A percentile compares a stretch with the other conserved stretches of the same genome.
Evolutionary conservation across 345 rosid species (phyloP).

Genomic region (Euclidium syriacum): DNA sequence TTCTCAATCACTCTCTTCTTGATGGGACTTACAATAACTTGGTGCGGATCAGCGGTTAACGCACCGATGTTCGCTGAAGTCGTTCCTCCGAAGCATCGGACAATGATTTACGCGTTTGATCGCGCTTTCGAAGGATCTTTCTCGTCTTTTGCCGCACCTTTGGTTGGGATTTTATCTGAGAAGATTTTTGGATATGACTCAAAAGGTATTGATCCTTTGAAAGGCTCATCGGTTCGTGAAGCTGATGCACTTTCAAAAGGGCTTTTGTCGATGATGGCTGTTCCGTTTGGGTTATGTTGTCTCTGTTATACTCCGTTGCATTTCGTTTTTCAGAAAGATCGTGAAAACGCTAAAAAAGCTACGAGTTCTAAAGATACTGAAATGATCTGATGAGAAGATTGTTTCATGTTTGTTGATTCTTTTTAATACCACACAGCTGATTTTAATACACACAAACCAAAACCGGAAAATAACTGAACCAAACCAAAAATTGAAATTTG

Average conservation of each 20-base stretch:
- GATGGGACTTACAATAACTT: conserved; percentile 90
- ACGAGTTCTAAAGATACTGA: conserved; percentile 50
- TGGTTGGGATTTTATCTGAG: conserved; percentile 94
- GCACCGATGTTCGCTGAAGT: conserved; percentile 97
- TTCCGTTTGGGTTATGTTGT: conserved; percentile 84
- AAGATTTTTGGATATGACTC: conserved; percentile 73
- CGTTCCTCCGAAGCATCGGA: conserved; percentile 79
- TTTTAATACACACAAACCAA: background rate
- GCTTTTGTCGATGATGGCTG: conserved; percentile 83
- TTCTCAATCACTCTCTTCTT: conserved; percentile 58
- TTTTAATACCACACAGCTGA: conserved; percentile 9
- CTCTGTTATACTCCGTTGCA: conserved; percentile 84
- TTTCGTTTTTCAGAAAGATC: conserved; percentile 52
- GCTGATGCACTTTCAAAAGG: conserved; percentile 82
- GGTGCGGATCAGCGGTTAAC: conserved; percentile 83
- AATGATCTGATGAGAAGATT: conserved; percentile 32
- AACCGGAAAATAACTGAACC: background rate
- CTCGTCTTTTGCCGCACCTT: conserved; percentile 90
- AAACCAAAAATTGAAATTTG: background rate
- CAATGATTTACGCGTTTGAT: conserved; percentile 93
- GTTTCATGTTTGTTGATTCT: conserved; percentile 7
- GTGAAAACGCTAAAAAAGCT: conserved; percentile 52
- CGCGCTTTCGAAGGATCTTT: conserved; percentile 90
- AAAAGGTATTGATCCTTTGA: conserved; percentile 54
- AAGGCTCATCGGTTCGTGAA: conserved; percentile 51